Conservation (phyloP, 305 asterid genomes). For the Striga hermonthica region DNA sequence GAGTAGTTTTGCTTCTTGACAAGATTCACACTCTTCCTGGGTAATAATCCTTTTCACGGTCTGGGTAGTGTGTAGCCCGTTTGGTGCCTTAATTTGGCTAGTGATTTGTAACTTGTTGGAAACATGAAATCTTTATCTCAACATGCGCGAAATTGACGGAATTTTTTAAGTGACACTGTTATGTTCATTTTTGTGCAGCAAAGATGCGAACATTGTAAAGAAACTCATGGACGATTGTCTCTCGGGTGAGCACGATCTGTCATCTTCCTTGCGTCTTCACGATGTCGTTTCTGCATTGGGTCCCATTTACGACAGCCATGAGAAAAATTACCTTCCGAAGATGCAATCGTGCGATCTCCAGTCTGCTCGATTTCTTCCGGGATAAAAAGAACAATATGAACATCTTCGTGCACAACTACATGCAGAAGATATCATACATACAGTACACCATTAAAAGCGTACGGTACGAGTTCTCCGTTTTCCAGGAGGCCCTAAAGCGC, state of each 20-base stretch:
- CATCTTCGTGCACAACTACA: conserved; percentile 67
- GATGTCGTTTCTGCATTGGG: conserved; percentile 99
- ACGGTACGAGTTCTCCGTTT: conserved; percentile 74
- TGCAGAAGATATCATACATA: conserved; percentile 84
- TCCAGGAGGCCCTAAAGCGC: conserved; percentile 87
- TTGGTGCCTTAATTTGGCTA: no score
- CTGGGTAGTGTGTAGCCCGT: no score
- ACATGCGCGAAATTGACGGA: no score
- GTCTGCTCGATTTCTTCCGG: conserved; percentile 61
- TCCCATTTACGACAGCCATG: conserved; percentile 87
- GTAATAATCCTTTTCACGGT: no score
- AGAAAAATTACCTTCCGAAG: conserved; percentile 69
- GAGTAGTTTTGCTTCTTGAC: no score
- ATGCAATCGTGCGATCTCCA: conserved; percentile 69
- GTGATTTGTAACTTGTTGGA: no score
- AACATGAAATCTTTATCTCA: no score
- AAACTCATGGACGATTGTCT: conserved; percentile 92
- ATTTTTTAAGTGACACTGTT: conserved; percentile 19
- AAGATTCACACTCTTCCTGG: no score
- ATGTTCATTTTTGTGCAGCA: conserved; percentile 53
- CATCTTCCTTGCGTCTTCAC: conserved; percentile 93
- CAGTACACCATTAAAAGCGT: conserved; percentile 79
- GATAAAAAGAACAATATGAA: conserved; percentile 88
- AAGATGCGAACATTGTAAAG: conserved; percentile 85
- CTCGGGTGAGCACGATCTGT: conserved; percentile 44